Base-by-base conservation (phyloP, 23 red algal species). In the Cyanidioschyzon merolae region DNA sequence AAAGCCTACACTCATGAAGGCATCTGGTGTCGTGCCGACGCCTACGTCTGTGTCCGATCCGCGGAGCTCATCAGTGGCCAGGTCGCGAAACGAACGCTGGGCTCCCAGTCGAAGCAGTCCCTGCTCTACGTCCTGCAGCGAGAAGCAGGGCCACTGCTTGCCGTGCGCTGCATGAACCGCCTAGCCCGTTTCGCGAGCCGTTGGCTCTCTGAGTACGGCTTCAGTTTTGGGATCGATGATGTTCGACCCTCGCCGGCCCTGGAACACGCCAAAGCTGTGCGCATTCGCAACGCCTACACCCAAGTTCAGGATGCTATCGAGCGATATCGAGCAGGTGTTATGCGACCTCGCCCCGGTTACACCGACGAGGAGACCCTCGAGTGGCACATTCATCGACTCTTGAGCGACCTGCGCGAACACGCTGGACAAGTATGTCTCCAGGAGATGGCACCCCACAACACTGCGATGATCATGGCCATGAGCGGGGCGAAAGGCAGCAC, bases 171-270 rank as follows among this genome's bases (percentile, higher is more conserved):
- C 1, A 98, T 98, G 94, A 84, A 88, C 57, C 83, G 83, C 12
- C 79, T 98, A 27, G 84, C 94, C 31, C 74, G 82, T 31, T 91
- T 98, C 58, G 45, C 88, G 34, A 86, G 88, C 18, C 71, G 94
- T 39, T 91, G 88, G 88, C 79, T 85, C 21, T 79, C 84, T 0
- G 88, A 91, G 32, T 71, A 79, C 41, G 94, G 88, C 39, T 98
- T 98, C 50, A 88, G 83, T 37, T 90, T 98, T 40, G 94, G 94
- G 29, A 82, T 98, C 40, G 85, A 87, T 79, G 94, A 98, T 41
- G 94, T 98, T 57, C 88, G 79, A 30, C 94, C 94, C 1, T 89
- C 88, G 0, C 1, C 34, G 30, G 68, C 67, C 25, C 76, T 92
- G 67, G 58, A 37, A 26, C 39, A 59, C 32, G 59, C 59, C 50